Evolutionary conservation across 176 grass and related monocot genomes (phyloP).

Genomic region (Aegilops umbellulata): DNA sequence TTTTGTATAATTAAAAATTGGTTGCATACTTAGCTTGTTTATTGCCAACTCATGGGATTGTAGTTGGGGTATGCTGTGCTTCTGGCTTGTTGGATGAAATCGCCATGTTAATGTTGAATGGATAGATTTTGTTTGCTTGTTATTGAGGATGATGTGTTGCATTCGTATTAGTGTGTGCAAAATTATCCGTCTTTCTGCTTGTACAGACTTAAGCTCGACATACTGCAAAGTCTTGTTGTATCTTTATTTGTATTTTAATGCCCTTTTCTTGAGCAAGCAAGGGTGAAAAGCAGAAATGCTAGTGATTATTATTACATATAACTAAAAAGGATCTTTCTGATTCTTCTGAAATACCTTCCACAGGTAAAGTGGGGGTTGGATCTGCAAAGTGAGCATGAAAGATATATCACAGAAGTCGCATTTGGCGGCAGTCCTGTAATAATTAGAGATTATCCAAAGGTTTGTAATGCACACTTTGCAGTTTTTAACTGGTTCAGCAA

Average conservation of each 20-base stretch:
- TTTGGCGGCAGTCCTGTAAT: constrained; percentile 90
- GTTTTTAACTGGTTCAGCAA: constrained; percentile 1
- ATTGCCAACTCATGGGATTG: neutral
- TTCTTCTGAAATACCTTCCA: neutral
- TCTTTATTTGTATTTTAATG: neutral
- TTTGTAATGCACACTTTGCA: constrained; percentile 18
- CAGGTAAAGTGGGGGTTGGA: constrained; percentile 97
- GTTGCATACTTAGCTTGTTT: constrained; percentile 7
- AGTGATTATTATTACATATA: neutral
- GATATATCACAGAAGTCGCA: constrained; percentile 96
- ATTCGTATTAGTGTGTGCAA: neutral
- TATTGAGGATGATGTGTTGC: neutral
- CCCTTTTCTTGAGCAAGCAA: neutral
- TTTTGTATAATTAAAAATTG: constrained; percentile 17
- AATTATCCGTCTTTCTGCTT: neutral
- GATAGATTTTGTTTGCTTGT: constrained; percentile 12
- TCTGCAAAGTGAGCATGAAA: constrained; percentile 99
- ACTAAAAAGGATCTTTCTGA: neutral
- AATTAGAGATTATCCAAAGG: constrained; percentile 98
- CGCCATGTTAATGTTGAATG: neutral
- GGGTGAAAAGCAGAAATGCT: neutral
- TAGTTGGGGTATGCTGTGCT: neutral
- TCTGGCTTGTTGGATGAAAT: neutral
- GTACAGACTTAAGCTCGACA: neutral
- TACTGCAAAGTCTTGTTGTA: neutral